Base-by-base conservation (phyloP, 495 filamentous ascomycete genomes). In the Echria macrotheca region DNA sequence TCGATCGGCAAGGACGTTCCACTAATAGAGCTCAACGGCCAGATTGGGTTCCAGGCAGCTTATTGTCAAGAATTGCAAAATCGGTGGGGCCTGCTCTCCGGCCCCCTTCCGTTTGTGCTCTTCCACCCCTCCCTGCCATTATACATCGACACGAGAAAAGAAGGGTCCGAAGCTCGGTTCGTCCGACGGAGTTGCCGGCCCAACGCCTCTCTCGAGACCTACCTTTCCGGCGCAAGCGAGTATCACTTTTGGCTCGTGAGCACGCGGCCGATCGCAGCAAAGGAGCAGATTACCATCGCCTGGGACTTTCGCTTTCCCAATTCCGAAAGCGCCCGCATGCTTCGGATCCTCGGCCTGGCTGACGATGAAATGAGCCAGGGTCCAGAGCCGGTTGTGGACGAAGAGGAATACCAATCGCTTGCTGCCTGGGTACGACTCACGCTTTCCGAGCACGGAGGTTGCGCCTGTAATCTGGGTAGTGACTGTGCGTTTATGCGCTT, bases 201-300 rank as follows among this genome's bases (percentile, higher is more conserved):
- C 2, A 98, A 96, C 58, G 74, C 90, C 18, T 70, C 69, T 5
- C 74, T 98, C 65, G 89, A 87, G 49, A 91, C 89, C 0, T 84
- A 85, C 53, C 78, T 96, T 32, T 85, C 84, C 3, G 82, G 84
- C 35, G 76, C 76, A 11, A 76, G 77, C 0, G 82, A 89, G 58
- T 94, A 87, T 68, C 85, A 87, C 59, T 93, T 96, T 66, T 96
- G 91, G 75, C 80, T 94, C 49, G 77, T 94, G 46, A 87, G 87
- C 49, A 85, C 85, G 55, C 73, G 82, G 40, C 75, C 82, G 32
- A 85, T 95, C 54, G 63, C 78, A 21, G 63, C 72, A 15, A 67
- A 67, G 19, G 77, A 78, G 54, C 73, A 79, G 49, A 72, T 80
- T 24, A 80, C 77, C 5, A 72, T 80, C 18, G 66, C 72, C 5